Base-by-base conservation (phyloP, 371 early-diverging fungal species). In the Mortierella sp. region DNA sequence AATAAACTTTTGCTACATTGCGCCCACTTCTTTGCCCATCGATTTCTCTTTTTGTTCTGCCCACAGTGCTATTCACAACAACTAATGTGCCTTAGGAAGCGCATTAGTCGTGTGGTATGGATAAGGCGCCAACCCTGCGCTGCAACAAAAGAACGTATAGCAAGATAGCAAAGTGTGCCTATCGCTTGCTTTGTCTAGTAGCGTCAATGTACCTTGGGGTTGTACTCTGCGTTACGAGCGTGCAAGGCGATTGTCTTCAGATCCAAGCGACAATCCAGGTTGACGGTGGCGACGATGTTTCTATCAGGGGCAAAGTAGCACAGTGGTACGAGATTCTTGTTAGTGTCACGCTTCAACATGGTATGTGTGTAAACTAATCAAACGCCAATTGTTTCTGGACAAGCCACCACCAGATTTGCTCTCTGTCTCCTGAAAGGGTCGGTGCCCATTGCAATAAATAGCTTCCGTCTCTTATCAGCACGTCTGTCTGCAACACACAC, bases 211-310 rank as follows among this genome's bases (percentile, higher is more conserved):
- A 98, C 98, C 96, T 99, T 99, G 84, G 99, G 99, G 91, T 99
- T 99, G 93, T 99, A 99, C 91, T 99, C 99, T 80, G 99, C 99
- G 91, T 99, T 99, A 87, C 99, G 96, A 35, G 99, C 99, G 83
- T 99, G 99, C 73, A 99, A 93, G 55, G 99, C 99, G 89, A 99
- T 99, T 35, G 98, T 99, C 92, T 99, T 99, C 75, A 99, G 89
- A 89, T 99, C 99, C 82, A 99, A 94, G 77, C 98, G 96, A 92
- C 99, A 99, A 89, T 99, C 99, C 87, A 99, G 92, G 90, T 99
- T 99, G 83, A 99, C 99, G 32, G 99, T 99, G 38, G 99, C 99
- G 38, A 99, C 99, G 84, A 99, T 99, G 88, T 99, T 99, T 92
- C 95, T 94, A 89, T 73, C 43, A 41, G 74, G 76, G 60, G 32